A percentile compares a stretch with the other conserved stretches of the same genome.
These are phyloP conservation scores for Fusarium chuoi DNA, from an alignment of 2,329 filamentous ascomycete genomes.

Conservation along the genomic window DNA sequence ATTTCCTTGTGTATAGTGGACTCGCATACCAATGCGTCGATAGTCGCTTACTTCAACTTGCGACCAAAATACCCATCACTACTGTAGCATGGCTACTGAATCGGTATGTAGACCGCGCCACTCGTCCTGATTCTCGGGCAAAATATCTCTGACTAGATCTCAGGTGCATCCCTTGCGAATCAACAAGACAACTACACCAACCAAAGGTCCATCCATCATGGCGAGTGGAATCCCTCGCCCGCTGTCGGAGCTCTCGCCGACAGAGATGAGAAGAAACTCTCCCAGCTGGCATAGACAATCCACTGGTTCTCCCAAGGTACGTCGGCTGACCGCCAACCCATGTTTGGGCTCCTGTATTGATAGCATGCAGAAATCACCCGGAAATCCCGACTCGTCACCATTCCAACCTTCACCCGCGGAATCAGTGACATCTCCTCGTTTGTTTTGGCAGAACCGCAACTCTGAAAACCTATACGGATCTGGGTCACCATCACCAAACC, in stretches of 20 bases:
- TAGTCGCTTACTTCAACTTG: conserved; percentile 43
- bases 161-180: conserved; percentile 84
- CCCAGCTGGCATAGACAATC: conserved; percentile 91
- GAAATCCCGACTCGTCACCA: conserved; percentile 80
- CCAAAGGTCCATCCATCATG: conserved; percentile 72
- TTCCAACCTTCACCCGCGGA: conserved; percentile 86
- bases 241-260: conserved; percentile 88
- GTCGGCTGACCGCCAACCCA: conserved; percentile 22
- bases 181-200: conserved; percentile 70
- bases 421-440: conserved; percentile 76
- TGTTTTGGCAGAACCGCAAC: conserved; percentile 91
- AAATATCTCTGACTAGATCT: conserved; percentile 38
- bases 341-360: conserved; percentile 45
- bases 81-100: conserved; percentile 51
- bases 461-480: conserved; percentile 76
- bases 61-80: conserved; percentile 34
- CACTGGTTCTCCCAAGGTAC: conserved; percentile 52
- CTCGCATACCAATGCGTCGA: conserved; percentile 49
- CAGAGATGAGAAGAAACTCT: conserved; percentile 88
- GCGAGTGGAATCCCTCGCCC: conserved; percentile 73
- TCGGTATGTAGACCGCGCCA: conserved; percentile 48
- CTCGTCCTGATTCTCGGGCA: conserved; percentile 24
- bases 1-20: conserved; percentile 37
- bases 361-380: conserved; percentile 69
- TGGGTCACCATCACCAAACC: conserved; percentile 75